A percentile compares a stretch with the other conserved stretches of the same genome.
phyloP scores from a whole-genome alignment of 208 protist species.

The Leishmania tarentolae region DNA sequence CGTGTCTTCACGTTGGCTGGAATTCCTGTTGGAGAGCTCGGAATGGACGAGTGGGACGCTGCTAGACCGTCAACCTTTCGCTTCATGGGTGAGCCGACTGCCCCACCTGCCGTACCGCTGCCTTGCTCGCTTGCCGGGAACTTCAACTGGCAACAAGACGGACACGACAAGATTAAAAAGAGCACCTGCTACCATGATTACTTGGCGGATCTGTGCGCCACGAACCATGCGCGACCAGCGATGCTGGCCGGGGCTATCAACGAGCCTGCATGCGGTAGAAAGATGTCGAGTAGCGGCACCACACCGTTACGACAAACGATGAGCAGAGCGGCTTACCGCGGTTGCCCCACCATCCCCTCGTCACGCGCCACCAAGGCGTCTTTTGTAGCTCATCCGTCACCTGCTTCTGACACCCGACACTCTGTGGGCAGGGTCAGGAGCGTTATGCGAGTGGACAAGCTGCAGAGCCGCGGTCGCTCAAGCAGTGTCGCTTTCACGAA shows the following conservation, averaged over 20 bases:
- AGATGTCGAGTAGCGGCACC: neutral
- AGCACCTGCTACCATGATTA: conserved; percentile 39
- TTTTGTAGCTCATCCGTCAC: neutral
- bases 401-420: neutral
- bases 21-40: conserved; percentile 71
- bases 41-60: conserved; percentile 63
- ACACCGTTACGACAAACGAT: neutral
- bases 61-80: conserved; percentile 45
- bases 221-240: conserved; percentile 12
- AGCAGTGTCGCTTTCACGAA: neutral
- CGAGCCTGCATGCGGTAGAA: neutral
- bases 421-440: neutral
- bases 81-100: conserved; percentile 52
- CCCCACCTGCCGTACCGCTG: conserved; percentile 18
- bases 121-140: conserved; percentile 19
- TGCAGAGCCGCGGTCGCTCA: neutral
- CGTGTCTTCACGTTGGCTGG: conserved; percentile 71
- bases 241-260: neutral
- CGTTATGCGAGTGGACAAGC: neutral
- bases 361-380: neutral
- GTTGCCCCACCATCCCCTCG: neutral
- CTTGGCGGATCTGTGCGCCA: conserved; percentile 28
- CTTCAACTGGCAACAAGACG: conserved; percentile 23
- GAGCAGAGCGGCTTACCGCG: neutral
- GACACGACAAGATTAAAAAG: neutral